Percentiles rank a stretch among this genome's conserved stretches.
phyloP scores from a whole-genome alignment of 805 yeast species.

The Schwanniomyces vanrijiae region DNA sequence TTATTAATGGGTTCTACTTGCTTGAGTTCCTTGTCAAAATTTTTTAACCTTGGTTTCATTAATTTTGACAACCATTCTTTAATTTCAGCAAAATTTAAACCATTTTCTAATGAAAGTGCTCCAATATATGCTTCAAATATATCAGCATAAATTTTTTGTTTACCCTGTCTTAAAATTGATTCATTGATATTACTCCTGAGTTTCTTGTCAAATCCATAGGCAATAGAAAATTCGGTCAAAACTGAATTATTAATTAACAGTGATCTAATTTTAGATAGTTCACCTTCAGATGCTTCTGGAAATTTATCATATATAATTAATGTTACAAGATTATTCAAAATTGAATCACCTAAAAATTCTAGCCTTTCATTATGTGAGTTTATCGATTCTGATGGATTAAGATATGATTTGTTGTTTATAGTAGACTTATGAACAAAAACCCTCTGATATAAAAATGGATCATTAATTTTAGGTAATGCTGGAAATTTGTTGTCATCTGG shows the following conservation, averaged over 20 bases:
- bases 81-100: slow-evolving; percentile 46
- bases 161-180: slow-evolving; percentile 47
- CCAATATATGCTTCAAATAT: slow-evolving; percentile 93
- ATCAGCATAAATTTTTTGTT: slow-evolving; percentile 79
- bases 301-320: slow-evolving; percentile 62
- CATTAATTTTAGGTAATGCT: slow-evolving; percentile 62
- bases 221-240: slow-evolving; percentile 65
- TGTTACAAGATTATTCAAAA: slow-evolving; percentile 72
- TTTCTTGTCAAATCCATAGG: slow-evolving; percentile 64
- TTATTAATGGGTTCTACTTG: slow-evolving; percentile 45
- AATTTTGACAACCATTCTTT: slow-evolving; percentile 57
- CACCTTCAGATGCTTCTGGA: slow-evolving; percentile 79
- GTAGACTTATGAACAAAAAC: slow-evolving; percentile 84
- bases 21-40: slow-evolving; percentile 31
- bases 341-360: slow-evolving; percentile 90
- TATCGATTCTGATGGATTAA: slow-evolving; percentile 57
- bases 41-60: slow-evolving; percentile 44
- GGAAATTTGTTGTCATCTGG: slow-evolving; percentile 41
- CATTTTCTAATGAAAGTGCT: slow-evolving; percentile 66
- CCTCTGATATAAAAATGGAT: slow-evolving; percentile 57
- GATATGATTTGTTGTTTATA: slow-evolving; percentile 55
- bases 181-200: slow-evolving; percentile 53
- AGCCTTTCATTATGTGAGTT: slow-evolving; percentile 78
- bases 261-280: slow-evolving; percentile 68
- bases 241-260: slow-evolving; percentile 71